These are phyloP conservation scores for Massariosphaeria phaeospora DNA, from an alignment of 495 filamentous ascomycete species.

Conservation along the genomic window DNA sequence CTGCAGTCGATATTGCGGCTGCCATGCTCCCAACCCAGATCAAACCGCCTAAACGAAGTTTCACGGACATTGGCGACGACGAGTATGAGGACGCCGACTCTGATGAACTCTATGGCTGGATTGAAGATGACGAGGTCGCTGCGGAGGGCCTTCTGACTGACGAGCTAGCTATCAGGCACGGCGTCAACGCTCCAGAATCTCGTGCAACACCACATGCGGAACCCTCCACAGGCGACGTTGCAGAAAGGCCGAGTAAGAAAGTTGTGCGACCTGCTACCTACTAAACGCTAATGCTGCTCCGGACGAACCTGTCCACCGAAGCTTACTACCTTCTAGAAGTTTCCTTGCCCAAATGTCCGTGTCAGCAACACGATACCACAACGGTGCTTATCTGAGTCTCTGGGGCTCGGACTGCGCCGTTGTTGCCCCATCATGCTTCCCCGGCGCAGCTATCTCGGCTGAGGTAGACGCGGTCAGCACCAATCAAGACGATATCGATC, in stretches of 20 bases:
- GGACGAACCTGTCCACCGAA: not conserved
- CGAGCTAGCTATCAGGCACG: not conserved
- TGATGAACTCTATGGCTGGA: constrained; percentile 31
- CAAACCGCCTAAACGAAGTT: constrained; percentile 26
- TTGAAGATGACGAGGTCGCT: constrained; percentile 32
- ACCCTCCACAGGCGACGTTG: constrained; percentile 10
- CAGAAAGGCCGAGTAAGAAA: constrained; percentile 15
- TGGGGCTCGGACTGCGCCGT: not conserved
- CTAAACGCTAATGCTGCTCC: not conserved
- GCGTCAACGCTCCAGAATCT: constrained; percentile 17
- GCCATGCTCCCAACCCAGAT: not conserved
- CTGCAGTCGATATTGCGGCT: constrained; percentile 29
- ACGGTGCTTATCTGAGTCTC: constrained; percentile 7
- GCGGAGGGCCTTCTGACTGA: constrained; percentile 30
- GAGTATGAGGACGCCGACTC: constrained; percentile 28
- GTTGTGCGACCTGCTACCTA: not conserved
- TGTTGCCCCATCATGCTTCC: not conserved
- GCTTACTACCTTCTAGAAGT: not conserved
- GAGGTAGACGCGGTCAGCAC: constrained; percentile 8
- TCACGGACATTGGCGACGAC: constrained; percentile 33
- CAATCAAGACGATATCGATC: constrained; percentile 15
- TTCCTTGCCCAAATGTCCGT: not conserved
- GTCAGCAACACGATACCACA: not conserved
- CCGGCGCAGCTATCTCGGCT: not conserved
- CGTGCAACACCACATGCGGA: constrained; percentile 13